Base-by-base conservation (phyloP, 1,139 yeast genomes). In the Geotrichum bryndzae region DNA sequence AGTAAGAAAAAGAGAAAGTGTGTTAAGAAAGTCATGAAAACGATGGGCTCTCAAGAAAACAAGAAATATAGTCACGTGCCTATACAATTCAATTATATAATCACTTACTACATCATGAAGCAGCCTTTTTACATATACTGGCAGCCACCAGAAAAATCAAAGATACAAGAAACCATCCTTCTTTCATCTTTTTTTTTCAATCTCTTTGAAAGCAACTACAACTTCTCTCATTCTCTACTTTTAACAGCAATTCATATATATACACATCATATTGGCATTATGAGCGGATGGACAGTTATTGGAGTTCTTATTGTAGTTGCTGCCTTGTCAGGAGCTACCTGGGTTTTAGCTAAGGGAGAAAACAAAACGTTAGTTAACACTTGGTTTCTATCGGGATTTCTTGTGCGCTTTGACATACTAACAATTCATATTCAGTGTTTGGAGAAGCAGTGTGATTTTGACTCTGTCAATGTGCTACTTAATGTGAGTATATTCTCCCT, bases 401-500 rank as follows among this genome's bases (percentile, higher is more conserved):
- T 15, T 22, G 33, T 33, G 38, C 51, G 23, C 18, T 1, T n/a
- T 53, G 50, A 25, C 29, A 29, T 22, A 22, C 56, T 58, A 54
- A 46, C 56, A 10, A 48, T 8, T n/a, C 38, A n/a, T n/a, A 59
- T 59, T 51, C 57, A 83, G 87, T 45, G 97, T 92, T 54, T 91
- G 96, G 95, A 84, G 97, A 77, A 88, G 96, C 61, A 89, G 97
- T 13, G 84, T 91, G 57, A 86, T 87, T 61, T 80, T 92, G 67
- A 84, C 92, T 3, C 75, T 92, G 71, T 85, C 96, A 27, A 88
- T 91, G 96, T 88, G 91, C 80, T 91, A 83, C 74, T 80, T 91
- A 71, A 89, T 91, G 96, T 90, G 62, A 63, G 71, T 68, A 8
- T 51, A 11, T 33, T 31, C 45, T 35, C n/a, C n/a, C n/a, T n/a